These are phyloP conservation scores for Hanseniaspora vineae DNA, from an alignment of 805 yeast genomes.

Conservation along the genomic window DNA sequence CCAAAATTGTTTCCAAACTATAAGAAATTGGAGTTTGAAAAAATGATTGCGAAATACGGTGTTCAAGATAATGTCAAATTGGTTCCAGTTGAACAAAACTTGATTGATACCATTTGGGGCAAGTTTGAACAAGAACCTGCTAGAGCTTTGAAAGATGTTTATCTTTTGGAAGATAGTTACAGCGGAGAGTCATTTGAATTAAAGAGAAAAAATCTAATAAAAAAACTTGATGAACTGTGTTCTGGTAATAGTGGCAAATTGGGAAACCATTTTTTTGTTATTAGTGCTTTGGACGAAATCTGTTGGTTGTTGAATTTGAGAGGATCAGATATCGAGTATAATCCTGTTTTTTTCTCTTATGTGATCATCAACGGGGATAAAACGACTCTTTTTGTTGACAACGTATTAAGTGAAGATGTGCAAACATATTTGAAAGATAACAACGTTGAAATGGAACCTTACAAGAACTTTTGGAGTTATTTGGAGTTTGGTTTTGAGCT, in stretches of 20 bases:
- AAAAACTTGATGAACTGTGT: not conserved
- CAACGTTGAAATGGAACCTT: constrained; percentile 38
- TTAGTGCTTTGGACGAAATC: constrained; percentile 74
- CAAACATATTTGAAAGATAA: constrained; percentile 29
- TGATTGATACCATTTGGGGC: constrained; percentile 67
- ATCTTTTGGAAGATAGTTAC: constrained; percentile 35
- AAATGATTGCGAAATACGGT: constrained; percentile 16
- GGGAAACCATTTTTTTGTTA: constrained; percentile 30
- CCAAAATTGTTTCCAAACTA: constrained; percentile 54
- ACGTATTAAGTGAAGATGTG: constrained; percentile 27
- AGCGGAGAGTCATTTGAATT: constrained; percentile 52
- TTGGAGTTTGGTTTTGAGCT: constrained; percentile 15
- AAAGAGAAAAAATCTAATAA: constrained; percentile 31
- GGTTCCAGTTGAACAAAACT: constrained; percentile 43
- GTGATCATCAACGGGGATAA: constrained; percentile 31
- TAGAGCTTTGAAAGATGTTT: constrained; percentile 38
- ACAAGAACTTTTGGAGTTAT: constrained; percentile 47
- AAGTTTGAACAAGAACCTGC: constrained; percentile 51
- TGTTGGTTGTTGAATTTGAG: constrained; percentile 86
- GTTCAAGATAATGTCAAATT: constrained; percentile 30
- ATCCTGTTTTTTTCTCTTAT: constrained; percentile 75
- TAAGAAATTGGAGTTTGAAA: constrained; percentile 19
- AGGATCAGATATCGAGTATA: constrained; percentile 68
- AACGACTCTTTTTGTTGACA: constrained; percentile 43
- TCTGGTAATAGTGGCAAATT: constrained; percentile 12